Base-by-base conservation (phyloP, 2,329 filamentous ascomycete species). In the Apiospora saccharicola region DNA sequence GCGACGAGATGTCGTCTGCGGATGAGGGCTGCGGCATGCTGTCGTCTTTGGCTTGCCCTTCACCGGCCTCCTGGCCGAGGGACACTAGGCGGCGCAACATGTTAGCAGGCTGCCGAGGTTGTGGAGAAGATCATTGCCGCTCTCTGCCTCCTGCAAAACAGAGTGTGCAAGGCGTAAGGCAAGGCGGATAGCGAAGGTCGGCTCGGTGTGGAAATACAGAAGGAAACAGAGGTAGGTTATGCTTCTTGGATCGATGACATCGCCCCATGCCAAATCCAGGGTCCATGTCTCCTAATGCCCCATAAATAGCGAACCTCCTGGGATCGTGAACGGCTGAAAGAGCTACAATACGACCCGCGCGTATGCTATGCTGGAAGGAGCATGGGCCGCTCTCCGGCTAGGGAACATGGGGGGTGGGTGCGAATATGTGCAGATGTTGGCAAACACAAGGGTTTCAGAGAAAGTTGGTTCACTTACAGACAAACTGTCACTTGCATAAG, bases 1-100 rank as follows among this genome's bases (percentile, higher is more conserved):
- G 85, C 74, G 86, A 86, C 73, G 86, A 84, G 75, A 83, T 79
- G 78, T 86, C 87, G 84, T 91, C 89, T 84, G 88, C 88, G 76
- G 86, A 83, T 78, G 86, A 85, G 73, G 88, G 88, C 57, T 64
- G 57, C 83, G 90, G 87, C 90, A 92, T 92, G 85, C 85, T 85
- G 81, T 85, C 83, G 81, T 53, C 71, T 76, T 84, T 76, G 71
- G 73, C 72, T 75, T 74, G 80, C 75, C 81, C 80, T 77, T 84
- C 81, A 75, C 78, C 79, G 80, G 82, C 83, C 81, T 78, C 79
- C 74, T 83, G 83, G 80, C 84, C 83, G 72, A 83, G 78, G 75
- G 82, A 84, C 78, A 81, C 84, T 86, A 84, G 78, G 75, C 81
- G 81, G 73, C 82, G 82, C 71, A 84, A 79, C 83, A 85, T 84